Percentiles rank a stretch among this genome's conserved stretches.
phyloP scores from a whole-genome alignment of 768 basidiomycete genomes.

The Leccinum sublutescens region DNA sequence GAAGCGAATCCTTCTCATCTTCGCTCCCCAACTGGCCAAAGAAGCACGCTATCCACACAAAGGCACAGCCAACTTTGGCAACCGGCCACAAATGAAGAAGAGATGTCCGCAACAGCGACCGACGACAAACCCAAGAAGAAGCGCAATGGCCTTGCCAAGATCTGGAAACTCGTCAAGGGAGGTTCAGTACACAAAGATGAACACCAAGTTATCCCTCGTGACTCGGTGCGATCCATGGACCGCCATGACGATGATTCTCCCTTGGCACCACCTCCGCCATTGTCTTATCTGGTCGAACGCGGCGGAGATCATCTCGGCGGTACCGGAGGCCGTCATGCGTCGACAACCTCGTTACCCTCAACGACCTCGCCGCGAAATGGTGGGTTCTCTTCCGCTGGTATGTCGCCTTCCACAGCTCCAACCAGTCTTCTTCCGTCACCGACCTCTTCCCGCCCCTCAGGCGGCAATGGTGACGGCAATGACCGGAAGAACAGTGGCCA shows the following conservation, averaged over 20 bases:
- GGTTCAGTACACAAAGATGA: conserved; percentile 45
- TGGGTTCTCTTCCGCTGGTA: conserved; percentile 53
- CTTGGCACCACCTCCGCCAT: conserved; percentile 84
- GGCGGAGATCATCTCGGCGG: conserved; percentile 50
- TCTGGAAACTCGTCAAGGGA: conserved; percentile 76
- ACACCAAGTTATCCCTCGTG: conserved; percentile 25
- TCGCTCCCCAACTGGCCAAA: conserved; percentile 35
- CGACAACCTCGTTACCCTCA: conserved; percentile 68
- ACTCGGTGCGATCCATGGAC: conserved; percentile 39
- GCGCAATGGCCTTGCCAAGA: conserved; percentile 72
- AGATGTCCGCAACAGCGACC: conserved; percentile 18
- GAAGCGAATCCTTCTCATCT: conserved; percentile 43
- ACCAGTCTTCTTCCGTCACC: conserved; percentile 76
- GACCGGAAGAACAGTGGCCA: conserved; percentile 41
- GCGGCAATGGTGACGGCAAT: conserved; percentile 52
- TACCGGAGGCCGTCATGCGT: conserved; percentile 51
- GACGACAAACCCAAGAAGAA: conserved; percentile 70
- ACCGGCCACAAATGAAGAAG: conserved; percentile 35
- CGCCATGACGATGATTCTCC: conserved; percentile 67
- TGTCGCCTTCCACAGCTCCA: conserved; percentile 73
- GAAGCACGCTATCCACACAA: conserved; percentile 32
- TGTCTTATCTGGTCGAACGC: conserved; percentile 78
- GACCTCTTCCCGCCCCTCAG: conserved; percentile 65
- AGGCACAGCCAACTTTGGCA: conserved; percentile 58
- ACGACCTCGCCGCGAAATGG: conserved; percentile 54